phyloP scores from a whole-genome alignment of 306 rosid species.

The Fagus crenata region DNA sequence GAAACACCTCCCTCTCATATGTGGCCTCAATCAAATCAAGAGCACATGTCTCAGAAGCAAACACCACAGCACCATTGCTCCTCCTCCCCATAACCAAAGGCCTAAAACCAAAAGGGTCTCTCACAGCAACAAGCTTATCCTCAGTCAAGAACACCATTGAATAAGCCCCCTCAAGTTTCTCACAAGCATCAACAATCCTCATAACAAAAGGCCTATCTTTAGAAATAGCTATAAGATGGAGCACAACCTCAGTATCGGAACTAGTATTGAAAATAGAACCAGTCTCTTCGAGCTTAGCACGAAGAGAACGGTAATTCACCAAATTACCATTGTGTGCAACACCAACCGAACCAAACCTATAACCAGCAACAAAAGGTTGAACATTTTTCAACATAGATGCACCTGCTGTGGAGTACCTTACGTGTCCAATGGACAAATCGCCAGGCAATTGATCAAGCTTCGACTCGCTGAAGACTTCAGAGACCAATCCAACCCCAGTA shows the following conservation, averaged over 20 bases:
- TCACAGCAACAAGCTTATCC: constrained; percentile 79
- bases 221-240: constrained; percentile 87
- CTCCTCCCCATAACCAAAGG: constrained; percentile 96
- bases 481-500: constrained; percentile 80
- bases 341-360: constrained; percentile 81
- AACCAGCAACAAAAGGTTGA: constrained; percentile 86
- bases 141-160: constrained; percentile 73
- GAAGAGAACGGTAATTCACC: constrained; percentile 64
- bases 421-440: constrained; percentile 71
- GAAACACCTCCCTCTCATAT: constrained; percentile 84
- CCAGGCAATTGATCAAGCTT: constrained; percentile 68
- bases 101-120: constrained; percentile 82
- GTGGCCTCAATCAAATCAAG: constrained; percentile 96
- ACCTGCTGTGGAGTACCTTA: constrained; percentile 85
- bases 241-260: constrained; percentile 88
- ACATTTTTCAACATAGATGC: constrained; percentile 78
- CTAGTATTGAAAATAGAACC: constrained; percentile 92
- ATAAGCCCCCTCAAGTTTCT: constrained; percentile 83
- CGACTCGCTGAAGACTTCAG: constrained; percentile 67
- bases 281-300: constrained; percentile 64
- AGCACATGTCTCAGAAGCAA: constrained; percentile 97
- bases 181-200: constrained; percentile 84
- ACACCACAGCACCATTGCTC: constrained; percentile 87
- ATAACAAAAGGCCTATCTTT: constrained; percentile 64
- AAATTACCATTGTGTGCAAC: constrained; percentile 91